These are phyloP conservation scores for Globisporangium nodosum DNA, from an alignment of 352 stramenopile genomes.

Conservation along the genomic window DNA sequence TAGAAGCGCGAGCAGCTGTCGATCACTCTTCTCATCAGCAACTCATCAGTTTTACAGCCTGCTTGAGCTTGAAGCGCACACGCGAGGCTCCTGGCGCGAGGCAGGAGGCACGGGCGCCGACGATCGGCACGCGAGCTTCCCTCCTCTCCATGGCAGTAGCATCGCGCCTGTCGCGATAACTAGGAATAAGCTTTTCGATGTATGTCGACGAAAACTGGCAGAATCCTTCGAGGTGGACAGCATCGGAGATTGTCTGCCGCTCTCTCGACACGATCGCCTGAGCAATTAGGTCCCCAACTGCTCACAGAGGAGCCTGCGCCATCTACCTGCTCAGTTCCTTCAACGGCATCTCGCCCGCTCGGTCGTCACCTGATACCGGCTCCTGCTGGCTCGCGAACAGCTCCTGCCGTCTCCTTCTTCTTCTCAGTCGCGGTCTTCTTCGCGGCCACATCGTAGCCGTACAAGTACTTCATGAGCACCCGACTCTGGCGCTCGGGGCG, in stretches of 20 bases:
- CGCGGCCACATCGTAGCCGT: constrained; percentile 28
- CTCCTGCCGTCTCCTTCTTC: not conserved
- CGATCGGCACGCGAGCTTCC: too few species aligned
- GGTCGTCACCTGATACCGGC: not conserved
- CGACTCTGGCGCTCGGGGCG: constrained; percentile 34
- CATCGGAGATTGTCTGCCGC: too few species aligned
- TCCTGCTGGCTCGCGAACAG: not conserved
- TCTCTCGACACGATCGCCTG: too few species aligned
- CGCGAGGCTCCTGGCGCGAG: too few species aligned
- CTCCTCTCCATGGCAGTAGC: too few species aligned
- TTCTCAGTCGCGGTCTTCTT: not conserved
- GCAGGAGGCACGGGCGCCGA: too few species aligned
- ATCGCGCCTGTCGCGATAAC: too few species aligned
- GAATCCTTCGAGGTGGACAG: too few species aligned
- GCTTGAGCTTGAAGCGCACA: not conserved
- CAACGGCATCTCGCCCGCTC: not conserved
- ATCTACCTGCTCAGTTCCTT: not conserved
- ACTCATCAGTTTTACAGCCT: not conserved
- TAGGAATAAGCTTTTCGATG: too few species aligned
- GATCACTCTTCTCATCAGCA: not conserved
- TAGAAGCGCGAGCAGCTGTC: not conserved
- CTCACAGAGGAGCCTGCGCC: not conserved
- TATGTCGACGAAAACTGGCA: too few species aligned
- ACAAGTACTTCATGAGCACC: constrained; percentile 46
- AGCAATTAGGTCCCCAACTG: too few species aligned